Evolutionary conservation across 2,329 filamentous ascomycete species (phyloP).

Genomic region (Colletotrichum liaoningense): DNA sequence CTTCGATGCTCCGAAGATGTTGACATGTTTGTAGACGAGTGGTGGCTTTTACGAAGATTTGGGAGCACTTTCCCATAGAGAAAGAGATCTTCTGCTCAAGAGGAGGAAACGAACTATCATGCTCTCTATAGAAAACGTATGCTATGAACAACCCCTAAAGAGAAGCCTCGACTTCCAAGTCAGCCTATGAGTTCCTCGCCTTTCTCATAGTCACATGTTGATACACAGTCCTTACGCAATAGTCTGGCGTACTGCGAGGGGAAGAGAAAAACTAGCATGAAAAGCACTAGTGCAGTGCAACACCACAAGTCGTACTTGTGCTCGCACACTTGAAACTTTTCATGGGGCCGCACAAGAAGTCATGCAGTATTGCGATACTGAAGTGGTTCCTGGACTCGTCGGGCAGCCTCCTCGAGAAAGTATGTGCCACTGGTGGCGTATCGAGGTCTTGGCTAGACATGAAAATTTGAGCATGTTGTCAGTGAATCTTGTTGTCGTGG

Average conservation of each 20-base stretch:
- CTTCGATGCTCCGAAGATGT: neutral
- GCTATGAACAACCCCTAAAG: too few relatives aligned
- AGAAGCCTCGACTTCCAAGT: neutral
- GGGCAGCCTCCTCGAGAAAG: neutral
- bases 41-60: neutral
- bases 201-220: neutral
- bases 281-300: neutral
- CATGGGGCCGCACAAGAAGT: neutral
- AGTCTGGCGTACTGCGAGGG: neutral
- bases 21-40: neutral
- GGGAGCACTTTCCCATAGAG: neutral
- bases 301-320: neutral
- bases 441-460: neutral
- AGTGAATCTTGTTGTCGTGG: neutral
- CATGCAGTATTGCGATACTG: slow-evolving; percentile 5
- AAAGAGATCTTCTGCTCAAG: neutral
- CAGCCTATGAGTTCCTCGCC: neutral
- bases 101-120: neutral
- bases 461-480: neutral
- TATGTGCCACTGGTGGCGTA: slow-evolving; percentile 16
- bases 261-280: neutral
- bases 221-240: neutral
- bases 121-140: too few relatives aligned
- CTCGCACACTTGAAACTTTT: neutral
- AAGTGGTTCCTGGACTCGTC: neutral